A percentile compares a stretch with the other conserved stretches of the same genome.
These are phyloP conservation scores for Mycena citricolor DNA, from an alignment of 1,284 basidiomycete species.

Conservation along the genomic window DNA sequence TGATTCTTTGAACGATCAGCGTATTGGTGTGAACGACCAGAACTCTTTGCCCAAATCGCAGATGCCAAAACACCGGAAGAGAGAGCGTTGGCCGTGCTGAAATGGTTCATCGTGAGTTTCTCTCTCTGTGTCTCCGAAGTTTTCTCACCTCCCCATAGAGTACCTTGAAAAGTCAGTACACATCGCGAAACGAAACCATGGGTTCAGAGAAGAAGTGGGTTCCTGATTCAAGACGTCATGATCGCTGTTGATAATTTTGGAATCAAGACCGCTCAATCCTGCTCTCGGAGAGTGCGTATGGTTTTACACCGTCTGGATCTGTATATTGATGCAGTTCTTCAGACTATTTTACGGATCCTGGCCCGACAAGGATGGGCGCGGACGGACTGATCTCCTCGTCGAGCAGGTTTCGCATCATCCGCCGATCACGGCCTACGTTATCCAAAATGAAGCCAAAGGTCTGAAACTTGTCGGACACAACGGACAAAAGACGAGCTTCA, in stretches of 20 bases:
- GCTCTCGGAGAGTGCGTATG: slow-evolving; percentile 87
- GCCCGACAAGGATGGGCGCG: slow-evolving; percentile 79
- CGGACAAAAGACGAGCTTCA: slow-evolving; percentile 96
- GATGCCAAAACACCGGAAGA: slow-evolving; percentile 72
- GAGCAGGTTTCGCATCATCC: slow-evolving; percentile 98
- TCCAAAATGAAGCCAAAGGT: slow-evolving; percentile 83
- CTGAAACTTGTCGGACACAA: slow-evolving; percentile 86
- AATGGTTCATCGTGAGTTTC: slow-evolving; percentile 85
- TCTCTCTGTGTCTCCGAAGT: not conserved
- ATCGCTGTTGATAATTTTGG: slow-evolving; percentile 17
- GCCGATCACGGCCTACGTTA: slow-evolving; percentile 83
- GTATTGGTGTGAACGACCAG: slow-evolving; percentile 92
- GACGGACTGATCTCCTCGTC: slow-evolving; percentile 85
- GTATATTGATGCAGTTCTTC: no score
- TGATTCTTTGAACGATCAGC: slow-evolving; percentile 47
- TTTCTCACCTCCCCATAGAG: slow-evolving; percentile 42
- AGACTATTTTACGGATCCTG: slow-evolving; percentile 91
- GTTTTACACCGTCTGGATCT: no score
- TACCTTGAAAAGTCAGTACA: slow-evolving; percentile 94
- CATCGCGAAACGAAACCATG: slow-evolving; percentile 88
- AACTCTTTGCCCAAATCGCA: slow-evolving; percentile 81
- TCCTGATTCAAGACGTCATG: slow-evolving; percentile 7
- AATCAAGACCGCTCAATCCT: slow-evolving; percentile 94
- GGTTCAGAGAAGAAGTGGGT: slow-evolving; percentile 95
- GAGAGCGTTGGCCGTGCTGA: slow-evolving; percentile 73